phyloP scores from a whole-genome alignment of 768 basidiomycete genomes.

The Amylocystis lapponica region DNA sequence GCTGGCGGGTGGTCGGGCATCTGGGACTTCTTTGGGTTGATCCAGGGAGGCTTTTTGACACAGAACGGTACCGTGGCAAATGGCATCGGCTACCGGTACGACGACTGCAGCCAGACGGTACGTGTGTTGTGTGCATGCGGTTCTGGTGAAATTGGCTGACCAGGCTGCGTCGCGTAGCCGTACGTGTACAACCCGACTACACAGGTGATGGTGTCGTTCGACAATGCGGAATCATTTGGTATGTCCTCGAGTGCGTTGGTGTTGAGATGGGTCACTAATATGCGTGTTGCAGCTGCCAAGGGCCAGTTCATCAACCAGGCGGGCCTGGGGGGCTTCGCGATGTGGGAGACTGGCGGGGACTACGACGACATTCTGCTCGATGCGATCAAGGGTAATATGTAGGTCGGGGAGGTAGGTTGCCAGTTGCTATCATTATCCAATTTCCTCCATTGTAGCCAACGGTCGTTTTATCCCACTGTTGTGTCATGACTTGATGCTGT shows the following conservation, averaged over 20 bases:
- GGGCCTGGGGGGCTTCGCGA: conserved; percentile 36
- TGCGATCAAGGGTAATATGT: conserved; percentile 37
- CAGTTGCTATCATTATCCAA: conserved; percentile 1
- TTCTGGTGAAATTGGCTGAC: neutral
- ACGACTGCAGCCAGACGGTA: conserved; percentile 29
- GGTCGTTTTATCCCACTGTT: neutral
- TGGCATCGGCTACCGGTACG: conserved; percentile 40
- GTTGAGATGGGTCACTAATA: conserved; percentile 1
- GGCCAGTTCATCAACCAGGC: conserved; percentile 32
- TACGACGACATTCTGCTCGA: conserved; percentile 48
- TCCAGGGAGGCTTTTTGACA: conserved; percentile 50
- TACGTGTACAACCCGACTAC: conserved; percentile 25
- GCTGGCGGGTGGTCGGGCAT: conserved; percentile 39
- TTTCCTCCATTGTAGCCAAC: neutral
- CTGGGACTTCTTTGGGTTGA: conserved; percentile 58
- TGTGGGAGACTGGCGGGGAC: conserved; percentile 43
- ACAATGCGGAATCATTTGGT: conserved; percentile 25
- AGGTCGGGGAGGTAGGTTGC: conserved; percentile 17
- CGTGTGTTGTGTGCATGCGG: conserved; percentile 1
- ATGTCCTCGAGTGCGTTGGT: neutral
- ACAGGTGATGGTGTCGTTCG: conserved; percentile 30
- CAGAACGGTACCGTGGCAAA: conserved; percentile 36
- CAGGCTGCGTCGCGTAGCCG: conserved; percentile 15
- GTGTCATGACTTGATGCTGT: neutral
- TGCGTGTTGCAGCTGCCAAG: conserved; percentile 29